A percentile compares a stretch with the other conserved stretches of the same genome.
Evolutionary conservation across 306 rosid species (phyloP).

Genomic region (Medicago arabica): DNA sequence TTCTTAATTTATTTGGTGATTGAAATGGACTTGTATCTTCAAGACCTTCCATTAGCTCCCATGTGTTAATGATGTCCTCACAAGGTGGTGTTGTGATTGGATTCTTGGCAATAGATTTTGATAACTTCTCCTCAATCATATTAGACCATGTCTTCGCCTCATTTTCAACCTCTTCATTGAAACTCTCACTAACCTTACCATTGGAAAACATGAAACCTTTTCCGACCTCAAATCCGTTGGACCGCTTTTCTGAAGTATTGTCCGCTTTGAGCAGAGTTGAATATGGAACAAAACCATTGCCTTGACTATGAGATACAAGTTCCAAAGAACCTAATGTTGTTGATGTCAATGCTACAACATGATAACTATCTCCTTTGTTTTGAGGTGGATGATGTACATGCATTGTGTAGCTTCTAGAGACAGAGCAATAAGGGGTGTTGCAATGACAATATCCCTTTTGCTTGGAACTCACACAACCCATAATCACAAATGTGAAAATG

Average conservation of each 20-base stretch:
- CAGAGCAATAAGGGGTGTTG: conserved; percentile 54
- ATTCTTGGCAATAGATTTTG: conserved; percentile 57
- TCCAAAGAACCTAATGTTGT: conserved; percentile 84
- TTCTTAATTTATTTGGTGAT: conserved; percentile 62
- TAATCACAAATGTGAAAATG: conserved; percentile 39
- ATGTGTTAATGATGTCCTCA: conserved; percentile 73
- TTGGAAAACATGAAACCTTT: conserved; percentile 33
- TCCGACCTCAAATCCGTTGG: not conserved
- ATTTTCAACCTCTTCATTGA: not conserved
- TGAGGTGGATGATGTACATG: conserved; percentile 85
- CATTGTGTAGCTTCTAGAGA: conserved; percentile 77
- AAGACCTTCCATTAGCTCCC: conserved; percentile 98
- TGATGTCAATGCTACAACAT: conserved; percentile 85
- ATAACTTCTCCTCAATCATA: conserved; percentile 70
- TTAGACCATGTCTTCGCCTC: conserved; percentile 86
- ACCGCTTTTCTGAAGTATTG: not conserved
- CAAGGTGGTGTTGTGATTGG: conserved; percentile 71
- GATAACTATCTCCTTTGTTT: conserved; percentile 65
- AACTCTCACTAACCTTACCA: conserved; percentile 36
- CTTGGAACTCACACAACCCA: conserved; percentile 92
- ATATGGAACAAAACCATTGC: not conserved
- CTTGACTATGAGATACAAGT: conserved; percentile 4
- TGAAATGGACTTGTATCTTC: conserved; percentile 75
- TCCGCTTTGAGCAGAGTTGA: not conserved
- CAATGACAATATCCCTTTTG: conserved; percentile 67